Conservation (phyloP, 1,284 basidiomycete species). For the Trichosporon sp. region DNA sequence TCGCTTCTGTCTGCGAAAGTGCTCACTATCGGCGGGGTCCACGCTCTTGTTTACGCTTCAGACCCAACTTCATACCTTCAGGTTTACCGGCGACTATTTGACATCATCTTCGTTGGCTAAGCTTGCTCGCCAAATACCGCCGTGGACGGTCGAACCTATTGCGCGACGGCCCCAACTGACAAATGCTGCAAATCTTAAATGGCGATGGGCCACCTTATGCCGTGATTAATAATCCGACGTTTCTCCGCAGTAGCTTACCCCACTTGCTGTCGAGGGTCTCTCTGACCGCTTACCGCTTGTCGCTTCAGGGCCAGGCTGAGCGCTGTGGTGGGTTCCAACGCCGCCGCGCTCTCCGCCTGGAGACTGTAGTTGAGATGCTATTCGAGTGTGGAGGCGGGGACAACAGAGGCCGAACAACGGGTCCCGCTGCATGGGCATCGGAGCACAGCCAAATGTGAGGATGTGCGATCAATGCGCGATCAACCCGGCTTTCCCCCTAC, state of each 20-base stretch:
- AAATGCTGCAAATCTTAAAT: neutral
- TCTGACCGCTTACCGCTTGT: neutral
- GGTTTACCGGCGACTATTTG: neutral
- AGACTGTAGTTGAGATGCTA: neutral
- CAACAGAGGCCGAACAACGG: neutral
- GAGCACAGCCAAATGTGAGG: neutral
- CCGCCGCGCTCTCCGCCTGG: neutral
- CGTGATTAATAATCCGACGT: neutral
- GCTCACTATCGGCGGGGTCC: no score
- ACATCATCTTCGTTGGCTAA: neutral
- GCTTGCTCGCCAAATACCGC: neutral
- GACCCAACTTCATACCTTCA: no score
- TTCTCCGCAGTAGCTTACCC: no score
- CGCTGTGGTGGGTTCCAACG: neutral
- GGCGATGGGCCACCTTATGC: neutral
- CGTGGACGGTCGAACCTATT: neutral
- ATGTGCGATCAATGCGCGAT: no score
- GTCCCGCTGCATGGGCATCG: neutral
- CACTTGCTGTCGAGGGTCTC: no score
- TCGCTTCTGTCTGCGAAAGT: no score
- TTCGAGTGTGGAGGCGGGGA: neutral
- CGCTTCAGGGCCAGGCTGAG: neutral
- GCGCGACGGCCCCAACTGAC: neutral
- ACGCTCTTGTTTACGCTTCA: no score
- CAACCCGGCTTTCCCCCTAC: neutral